Evolutionary conservation across 352 stramenopile species (phyloP).

Genomic region (Globisporangium mamillatum): DNA sequence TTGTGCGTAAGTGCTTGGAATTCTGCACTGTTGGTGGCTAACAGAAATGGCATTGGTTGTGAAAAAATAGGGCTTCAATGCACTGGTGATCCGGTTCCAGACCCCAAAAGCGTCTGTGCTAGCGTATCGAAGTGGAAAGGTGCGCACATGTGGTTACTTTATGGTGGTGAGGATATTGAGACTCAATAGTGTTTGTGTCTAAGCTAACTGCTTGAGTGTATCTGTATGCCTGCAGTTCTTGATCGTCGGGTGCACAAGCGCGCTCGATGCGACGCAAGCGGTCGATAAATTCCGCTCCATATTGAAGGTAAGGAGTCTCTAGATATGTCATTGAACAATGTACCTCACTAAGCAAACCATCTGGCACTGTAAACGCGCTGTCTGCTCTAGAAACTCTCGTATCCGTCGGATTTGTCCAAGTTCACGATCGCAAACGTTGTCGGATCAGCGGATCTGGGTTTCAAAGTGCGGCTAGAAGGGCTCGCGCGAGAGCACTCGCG

Average conservation of each 20-base stretch:
- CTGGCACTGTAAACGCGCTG: not conserved
- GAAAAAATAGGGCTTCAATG: conserved; percentile 49
- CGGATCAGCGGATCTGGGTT: conserved; percentile 89
- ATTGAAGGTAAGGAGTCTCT: conserved; percentile 29
- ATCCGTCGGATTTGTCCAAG: conserved; percentile 34
- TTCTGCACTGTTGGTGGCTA: not conserved
- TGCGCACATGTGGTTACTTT: conserved; percentile 7
- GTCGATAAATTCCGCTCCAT: conserved; percentile 58
- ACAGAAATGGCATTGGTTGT: not conserved
- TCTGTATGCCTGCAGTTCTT: conserved; percentile 42
- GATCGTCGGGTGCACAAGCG: conserved; percentile 47
- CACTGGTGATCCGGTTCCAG: conserved; percentile 63
- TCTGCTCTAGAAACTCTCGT: conserved; percentile 51
- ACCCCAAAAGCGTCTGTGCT: conserved; percentile 52
- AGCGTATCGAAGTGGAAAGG: conserved; percentile 68
- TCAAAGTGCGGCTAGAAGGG: conserved; percentile 76
- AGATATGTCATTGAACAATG: not conserved
- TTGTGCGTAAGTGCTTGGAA: not conserved
- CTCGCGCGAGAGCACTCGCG: conserved; percentile 52
- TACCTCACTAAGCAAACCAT: not conserved
- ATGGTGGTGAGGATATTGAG: not conserved
- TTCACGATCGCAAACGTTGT: conserved; percentile 87
- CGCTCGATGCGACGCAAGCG: conserved; percentile 35
- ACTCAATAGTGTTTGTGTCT: not conserved
- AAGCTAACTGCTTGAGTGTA: not conserved